Evolutionary conservation across 1,139 yeast species (phyloP), one percentile per base, ranked within the genome.

Genomic region (Zygosaccharomyces sapae): DNA sequence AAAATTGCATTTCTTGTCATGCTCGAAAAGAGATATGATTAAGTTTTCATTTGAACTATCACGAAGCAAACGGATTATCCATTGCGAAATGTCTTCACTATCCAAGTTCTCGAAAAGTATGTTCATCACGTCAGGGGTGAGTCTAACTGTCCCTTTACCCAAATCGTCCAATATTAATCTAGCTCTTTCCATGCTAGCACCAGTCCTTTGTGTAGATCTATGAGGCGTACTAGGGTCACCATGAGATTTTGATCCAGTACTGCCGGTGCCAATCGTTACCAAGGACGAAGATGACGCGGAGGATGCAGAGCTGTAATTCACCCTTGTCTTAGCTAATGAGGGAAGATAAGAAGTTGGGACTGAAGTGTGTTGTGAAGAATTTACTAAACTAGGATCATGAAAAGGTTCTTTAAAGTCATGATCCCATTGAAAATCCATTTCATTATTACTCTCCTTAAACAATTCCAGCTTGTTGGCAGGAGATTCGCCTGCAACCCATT

Each of bases 361-460:
- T 12, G 40, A 24, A 8, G 31, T 22, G 24, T 37, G 25, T 5
- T 37, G 40, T 2, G 24, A 37, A 7, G 40, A 37, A 9, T 30
- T 37, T 10, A 22, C 9, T 24, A 37, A 19, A 10, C 12, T 37
- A 37, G 30, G 27, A 4, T 37, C 40, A 6, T 24, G 40, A 16
- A 37, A 37, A 7, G 40, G 36, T 24, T 58, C 60, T 24, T 47
- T 47, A 29, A 62, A 62, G 45, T 63, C 67, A 3, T 52, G 50
- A 45, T 59, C 66, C 66, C 67, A 62, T 25, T 52, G 51, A 29
- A 49, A 55, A 30, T 52, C 54, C 16, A 47, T 40, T 10, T 56
- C 57, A 5, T 46, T 50, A 13, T 41, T 48, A 19, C 47, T 46
- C 46, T 62, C 65, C 38, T 50, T 52, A 38, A 55, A 61, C 25